Conservation (phyloP, 495 filamentous ascomycete species). For the Thermothielavioides terrestris region DNA sequence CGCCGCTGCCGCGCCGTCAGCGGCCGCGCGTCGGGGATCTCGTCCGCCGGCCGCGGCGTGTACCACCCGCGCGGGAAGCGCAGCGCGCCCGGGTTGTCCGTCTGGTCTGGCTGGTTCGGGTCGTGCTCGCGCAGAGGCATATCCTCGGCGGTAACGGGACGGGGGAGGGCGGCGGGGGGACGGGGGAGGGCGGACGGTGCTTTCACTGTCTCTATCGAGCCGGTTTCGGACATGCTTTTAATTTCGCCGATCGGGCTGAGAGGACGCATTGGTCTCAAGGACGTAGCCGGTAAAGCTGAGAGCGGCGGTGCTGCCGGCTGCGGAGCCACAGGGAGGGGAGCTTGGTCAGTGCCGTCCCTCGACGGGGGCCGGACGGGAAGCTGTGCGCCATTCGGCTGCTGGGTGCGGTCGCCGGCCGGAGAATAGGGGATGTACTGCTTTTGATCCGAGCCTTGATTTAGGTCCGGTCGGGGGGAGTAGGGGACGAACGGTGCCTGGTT, state of each 20-base stretch:
- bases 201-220: conserved; percentile 4
- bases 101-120: conserved; percentile 11
- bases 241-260: too few species aligned
- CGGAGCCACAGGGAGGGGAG: neutral
- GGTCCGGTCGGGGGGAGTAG: neutral
- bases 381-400: neutral
- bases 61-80: conserved; percentile 25
- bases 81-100: conserved; percentile 23
- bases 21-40: conserved; percentile 20
- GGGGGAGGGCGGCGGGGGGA: neutral
- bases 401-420: neutral
- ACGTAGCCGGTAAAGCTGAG: neutral
- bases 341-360: neutral
- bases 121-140: conserved; percentile 1
- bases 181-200: neutral
- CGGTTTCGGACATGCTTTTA: conserved; percentile 2
- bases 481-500: neutral
- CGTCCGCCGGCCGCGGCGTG: conserved; percentile 13
- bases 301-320: neutral
- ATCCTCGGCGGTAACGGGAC: neutral
- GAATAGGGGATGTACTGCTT: conserved; percentile 5
- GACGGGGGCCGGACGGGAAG: conserved; percentile 4
- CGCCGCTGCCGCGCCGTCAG: conserved; percentile 15
- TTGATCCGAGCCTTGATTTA: neutral
- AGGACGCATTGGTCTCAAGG: too few species aligned